Evolutionary conservation across 495 filamentous ascomycete species (phyloP).

Genomic region (Podospora conica): DNA sequence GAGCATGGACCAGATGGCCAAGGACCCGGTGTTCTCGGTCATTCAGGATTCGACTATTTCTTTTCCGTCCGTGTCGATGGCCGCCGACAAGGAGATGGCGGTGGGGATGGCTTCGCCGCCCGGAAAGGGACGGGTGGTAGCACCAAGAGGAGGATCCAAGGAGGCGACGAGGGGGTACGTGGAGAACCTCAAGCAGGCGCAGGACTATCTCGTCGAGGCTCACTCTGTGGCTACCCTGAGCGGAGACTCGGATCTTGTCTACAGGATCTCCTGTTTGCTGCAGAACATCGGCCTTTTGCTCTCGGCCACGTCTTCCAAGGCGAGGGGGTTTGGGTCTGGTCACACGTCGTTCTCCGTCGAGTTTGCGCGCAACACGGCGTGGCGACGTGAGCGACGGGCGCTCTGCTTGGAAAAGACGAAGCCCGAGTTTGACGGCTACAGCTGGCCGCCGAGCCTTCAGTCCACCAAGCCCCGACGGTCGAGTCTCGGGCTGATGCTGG

Average conservation of each 20-base stretch:
- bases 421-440: slow-evolving; percentile 22
- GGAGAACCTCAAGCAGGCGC: slow-evolving; percentile 54
- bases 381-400: slow-evolving; percentile 53
- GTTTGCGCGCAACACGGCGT: slow-evolving; percentile 53
- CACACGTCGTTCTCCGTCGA: slow-evolving; percentile 58
- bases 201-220: slow-evolving; percentile 51
- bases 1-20: slow-evolving; percentile 60
- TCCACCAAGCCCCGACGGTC: slow-evolving; percentile 23
- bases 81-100: slow-evolving; percentile 15
- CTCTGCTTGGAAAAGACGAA: slow-evolving; percentile 36
- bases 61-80: slow-evolving; percentile 55
- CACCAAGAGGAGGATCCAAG: slow-evolving; percentile 19
- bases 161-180: slow-evolving; percentile 43
- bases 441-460: slow-evolving; percentile 25
- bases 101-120: slow-evolving; percentile 25
- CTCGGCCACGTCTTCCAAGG: slow-evolving; percentile 50
- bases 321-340: slow-evolving; percentile 41
- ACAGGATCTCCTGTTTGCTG: slow-evolving; percentile 52
- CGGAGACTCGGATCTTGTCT: slow-evolving; percentile 43
- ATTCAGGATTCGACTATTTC: slow-evolving; percentile 88
- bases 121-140: slow-evolving; percentile 17
- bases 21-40: slow-evolving; percentile 80
- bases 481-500: slow-evolving; percentile 37
- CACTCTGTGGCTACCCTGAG: slow-evolving; percentile 47
- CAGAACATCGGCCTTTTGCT: slow-evolving; percentile 59